Evolutionary conservation across 2,329 filamentous ascomycete species (phyloP).

Genomic region (Ramichloridium luteum): DNA sequence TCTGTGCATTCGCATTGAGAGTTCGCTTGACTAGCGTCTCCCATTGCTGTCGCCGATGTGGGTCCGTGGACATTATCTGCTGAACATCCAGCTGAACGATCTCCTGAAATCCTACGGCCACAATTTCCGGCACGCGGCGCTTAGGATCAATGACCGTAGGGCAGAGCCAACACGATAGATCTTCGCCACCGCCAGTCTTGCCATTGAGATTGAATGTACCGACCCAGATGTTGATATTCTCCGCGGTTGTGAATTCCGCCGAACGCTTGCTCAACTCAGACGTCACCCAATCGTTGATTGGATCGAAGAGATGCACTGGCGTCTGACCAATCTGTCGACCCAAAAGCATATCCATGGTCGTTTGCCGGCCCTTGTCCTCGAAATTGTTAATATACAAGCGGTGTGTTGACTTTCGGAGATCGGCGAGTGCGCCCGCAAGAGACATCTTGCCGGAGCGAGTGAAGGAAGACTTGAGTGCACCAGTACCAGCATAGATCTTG

Average conservation of each 20-base stretch:
- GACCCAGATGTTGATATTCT: conserved; percentile 66
- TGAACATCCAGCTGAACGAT: conserved; percentile 97
- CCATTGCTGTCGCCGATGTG: conserved; percentile 72
- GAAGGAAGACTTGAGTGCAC: conserved; percentile 88
- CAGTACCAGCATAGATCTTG: conserved; percentile 91
- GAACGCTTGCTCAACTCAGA: conserved; percentile 56
- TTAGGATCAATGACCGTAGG: conserved; percentile 43
- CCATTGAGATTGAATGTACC: conserved; percentile 96
- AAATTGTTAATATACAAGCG: conserved; percentile 97
- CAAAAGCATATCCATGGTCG: conserved; percentile 89
- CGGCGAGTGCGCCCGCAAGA: conserved; percentile 81
- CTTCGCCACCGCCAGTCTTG: conserved; percentile 64
- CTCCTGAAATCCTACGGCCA: conserved; percentile 89
- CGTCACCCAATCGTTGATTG: conserved; percentile 82
- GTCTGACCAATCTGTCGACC: conserved; percentile 73
- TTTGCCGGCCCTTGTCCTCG: conserved; percentile 80
- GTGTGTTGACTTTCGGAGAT: conserved; percentile 87
- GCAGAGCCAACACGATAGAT: conserved; percentile 78
- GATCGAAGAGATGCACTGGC: conserved; percentile 79
- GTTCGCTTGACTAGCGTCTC: conserved; percentile 67
- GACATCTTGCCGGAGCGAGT: conserved; percentile 95
- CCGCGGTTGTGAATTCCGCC: conserved; percentile 61
- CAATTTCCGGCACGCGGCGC: conserved; percentile 64
- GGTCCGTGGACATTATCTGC: conserved; percentile 98
- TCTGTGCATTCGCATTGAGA: conserved; percentile 59